phyloP scores from a whole-genome alignment of 306 rosid genomes.

The Prunus salicina region DNA sequence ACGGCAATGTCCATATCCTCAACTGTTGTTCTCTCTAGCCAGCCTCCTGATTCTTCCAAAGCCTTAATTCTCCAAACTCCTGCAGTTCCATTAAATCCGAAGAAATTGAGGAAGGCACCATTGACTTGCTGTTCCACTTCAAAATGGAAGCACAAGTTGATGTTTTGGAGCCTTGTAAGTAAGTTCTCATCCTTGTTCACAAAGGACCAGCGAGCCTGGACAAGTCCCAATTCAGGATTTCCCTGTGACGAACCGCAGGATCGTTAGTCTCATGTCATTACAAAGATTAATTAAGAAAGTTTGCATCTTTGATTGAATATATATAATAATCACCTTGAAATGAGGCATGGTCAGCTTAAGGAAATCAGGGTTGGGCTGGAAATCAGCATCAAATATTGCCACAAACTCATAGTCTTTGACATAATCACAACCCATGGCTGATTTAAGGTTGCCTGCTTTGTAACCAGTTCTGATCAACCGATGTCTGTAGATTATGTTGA shows the following conservation, averaged over 20 bases:
- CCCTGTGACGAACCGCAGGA: slow-evolving; percentile 51
- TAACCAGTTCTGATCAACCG: slow-evolving; percentile 93
- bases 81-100: slow-evolving; percentile 97
- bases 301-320: neutral
- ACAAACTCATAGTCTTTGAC: slow-evolving; percentile 87
- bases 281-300: neutral
- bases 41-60: slow-evolving; percentile 94
- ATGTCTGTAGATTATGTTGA: slow-evolving; percentile 81
- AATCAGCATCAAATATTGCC: slow-evolving; percentile 94
- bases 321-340: slow-evolving; percentile 57
- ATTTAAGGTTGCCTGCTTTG: slow-evolving; percentile 95
- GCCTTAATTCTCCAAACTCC: slow-evolving; percentile 98
- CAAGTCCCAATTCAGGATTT: slow-evolving; percentile 86
- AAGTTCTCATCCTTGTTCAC: slow-evolving; percentile 96
- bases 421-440: slow-evolving; percentile 94
- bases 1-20: slow-evolving; percentile 99
- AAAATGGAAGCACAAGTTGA: slow-evolving; percentile 96
- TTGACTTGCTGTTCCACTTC: slow-evolving; percentile 99
- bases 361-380: slow-evolving; percentile 89
- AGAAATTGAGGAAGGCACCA: slow-evolving; percentile 83
- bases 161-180: slow-evolving; percentile 89
- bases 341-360: slow-evolving; percentile 85
- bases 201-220: slow-evolving; percentile 93
- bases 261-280: neutral
- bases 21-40: slow-evolving; percentile 97